Evolutionary conservation across 495 filamentous ascomycete species (phyloP), one percentile per base, ranked within the genome.

Genomic region (Penicillium chermesinum): DNA sequence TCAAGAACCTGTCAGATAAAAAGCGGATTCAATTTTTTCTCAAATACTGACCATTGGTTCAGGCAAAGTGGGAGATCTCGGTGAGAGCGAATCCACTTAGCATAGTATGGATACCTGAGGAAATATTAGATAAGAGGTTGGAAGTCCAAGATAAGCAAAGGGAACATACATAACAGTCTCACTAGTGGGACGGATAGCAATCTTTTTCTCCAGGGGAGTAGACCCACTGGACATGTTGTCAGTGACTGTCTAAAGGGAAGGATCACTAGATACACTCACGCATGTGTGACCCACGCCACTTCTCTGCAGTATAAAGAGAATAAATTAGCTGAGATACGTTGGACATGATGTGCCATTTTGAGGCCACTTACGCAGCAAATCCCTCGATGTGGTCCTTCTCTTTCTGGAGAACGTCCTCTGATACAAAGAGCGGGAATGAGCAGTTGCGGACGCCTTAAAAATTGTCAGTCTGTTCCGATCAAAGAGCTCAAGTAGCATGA

Each of bases 321-420:
- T 5, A 30, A 30, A 30, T 30, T 30, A 30, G 25, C 25, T 30
- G n/a, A n/a, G n/a, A n/a, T n/a, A n/a, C 25, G 25, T 30, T 30
- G n/a, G n/a, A n/a, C n/a, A n/a, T n/a, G n/a, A n/a, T n/a, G n/a
- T n/a, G n/a, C n/a, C n/a, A n/a, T n/a, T n/a, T n/a, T n/a, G n/a
- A n/a, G n/a, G n/a, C n/a, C 4, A 30, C 25, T 30, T 30, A 30
- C 41, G 93, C 89, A 46, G 91, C 91, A 66, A 97, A 97, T 19
- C 94, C 94, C 68, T 98, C 91, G 46, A 98, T 85, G 62, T 98
- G 94, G 49, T 89, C 87, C 78, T 96, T 96, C 73, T 97, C 94
- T 55, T 85, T 81, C 72, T 96, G 81, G 55, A 99, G 72, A 9
- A 91, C 89, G 70, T 91, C 91, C 54, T 86, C 75, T 2, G 87